A percentile compares a stretch with the other conserved stretches of the same genome.
phyloP scores from a whole-genome alignment of 257 asterid genomes.

The Gynochthodes officinalis region DNA sequence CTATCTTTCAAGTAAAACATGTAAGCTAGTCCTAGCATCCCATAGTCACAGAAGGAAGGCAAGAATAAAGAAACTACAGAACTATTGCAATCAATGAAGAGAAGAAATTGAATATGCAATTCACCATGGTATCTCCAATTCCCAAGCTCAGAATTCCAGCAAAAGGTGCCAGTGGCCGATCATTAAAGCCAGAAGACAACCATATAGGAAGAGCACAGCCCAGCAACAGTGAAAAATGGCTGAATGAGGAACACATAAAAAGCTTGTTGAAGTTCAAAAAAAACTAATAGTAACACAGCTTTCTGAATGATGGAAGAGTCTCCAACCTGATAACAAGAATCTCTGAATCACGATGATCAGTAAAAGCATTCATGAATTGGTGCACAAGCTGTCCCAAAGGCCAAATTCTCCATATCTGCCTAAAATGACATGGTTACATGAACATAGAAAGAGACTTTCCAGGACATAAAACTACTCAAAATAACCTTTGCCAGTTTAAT shows the following conservation, averaged over 20 bases:
- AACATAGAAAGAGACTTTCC: slow-evolving; percentile 3
- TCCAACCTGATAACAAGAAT: slow-evolving; percentile 85
- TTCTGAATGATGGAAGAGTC: neutral
- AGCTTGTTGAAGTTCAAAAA: slow-evolving; percentile 16
- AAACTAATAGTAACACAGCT: too few species aligned
- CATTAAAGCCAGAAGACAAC: slow-evolving; percentile 77
- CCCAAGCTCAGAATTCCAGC: slow-evolving; percentile 99
- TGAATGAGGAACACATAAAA: slow-evolving; percentile 29
- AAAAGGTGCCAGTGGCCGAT: slow-evolving; percentile 92
- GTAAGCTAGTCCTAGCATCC: neutral
- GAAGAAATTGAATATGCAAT: neutral
- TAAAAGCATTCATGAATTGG: slow-evolving; percentile 95
- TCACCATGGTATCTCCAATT: slow-evolving; percentile 98
- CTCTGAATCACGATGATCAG: slow-evolving; percentile 99
- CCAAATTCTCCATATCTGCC: slow-evolving; percentile 93
- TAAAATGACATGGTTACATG: slow-evolving; percentile 20
- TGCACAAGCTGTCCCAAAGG: slow-evolving; percentile 82
- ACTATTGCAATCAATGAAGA: neutral
- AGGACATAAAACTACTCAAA: slow-evolving; percentile 10
- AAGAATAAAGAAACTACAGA: slow-evolving; percentile 3
- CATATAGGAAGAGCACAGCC: slow-evolving; percentile 97
- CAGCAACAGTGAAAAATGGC: slow-evolving; percentile 91
- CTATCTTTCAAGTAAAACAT: neutral
- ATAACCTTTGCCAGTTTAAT: neutral
- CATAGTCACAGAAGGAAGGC: neutral